phyloP scores from a whole-genome alignment of 768 basidiomycete genomes.

The Cyclocybe cylindracea region DNA sequence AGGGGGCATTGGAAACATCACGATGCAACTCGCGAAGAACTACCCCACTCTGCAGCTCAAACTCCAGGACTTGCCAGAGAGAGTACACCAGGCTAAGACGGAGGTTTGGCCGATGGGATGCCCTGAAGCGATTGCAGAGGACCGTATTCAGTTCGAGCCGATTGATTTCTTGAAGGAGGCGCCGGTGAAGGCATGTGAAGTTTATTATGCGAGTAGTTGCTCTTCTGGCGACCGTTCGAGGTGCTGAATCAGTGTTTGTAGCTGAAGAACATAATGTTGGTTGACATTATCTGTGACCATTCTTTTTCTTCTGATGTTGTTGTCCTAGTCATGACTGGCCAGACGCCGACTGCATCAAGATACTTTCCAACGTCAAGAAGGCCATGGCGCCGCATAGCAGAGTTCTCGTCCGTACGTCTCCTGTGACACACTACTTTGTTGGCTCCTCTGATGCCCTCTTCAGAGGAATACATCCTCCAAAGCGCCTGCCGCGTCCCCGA shows the following conservation, averaged over 20 bases:
- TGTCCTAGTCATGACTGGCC: slow-evolving; percentile 41
- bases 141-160: slow-evolving; percentile 35
- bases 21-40: slow-evolving; percentile 32
- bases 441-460: not conserved
- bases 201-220: slow-evolving; percentile 2
- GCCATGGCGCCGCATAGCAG: slow-evolving; percentile 32
- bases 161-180: slow-evolving; percentile 42
- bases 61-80: slow-evolving; percentile 36
- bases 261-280: too few relatives aligned
- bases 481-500: slow-evolving; percentile 18
- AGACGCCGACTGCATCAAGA: slow-evolving; percentile 26
- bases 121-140: slow-evolving; percentile 34
- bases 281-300: too few relatives aligned
- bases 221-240: too few relatives aligned
- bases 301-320: too few relatives aligned
- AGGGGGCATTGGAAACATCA: slow-evolving; percentile 36
- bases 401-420: slow-evolving; percentile 34
- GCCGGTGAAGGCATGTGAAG: slow-evolving; percentile 32
- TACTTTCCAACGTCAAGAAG: slow-evolving; percentile 29
- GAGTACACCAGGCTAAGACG: slow-evolving; percentile 29
- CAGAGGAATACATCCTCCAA: slow-evolving; percentile 39
- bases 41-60: slow-evolving; percentile 34
- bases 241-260: too few relatives aligned
- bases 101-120: slow-evolving; percentile 36
- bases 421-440: too few relatives aligned